phyloP scores from a whole-genome alignment of 257 asterid species.

The Oldenlandia corymbosa region DNA sequence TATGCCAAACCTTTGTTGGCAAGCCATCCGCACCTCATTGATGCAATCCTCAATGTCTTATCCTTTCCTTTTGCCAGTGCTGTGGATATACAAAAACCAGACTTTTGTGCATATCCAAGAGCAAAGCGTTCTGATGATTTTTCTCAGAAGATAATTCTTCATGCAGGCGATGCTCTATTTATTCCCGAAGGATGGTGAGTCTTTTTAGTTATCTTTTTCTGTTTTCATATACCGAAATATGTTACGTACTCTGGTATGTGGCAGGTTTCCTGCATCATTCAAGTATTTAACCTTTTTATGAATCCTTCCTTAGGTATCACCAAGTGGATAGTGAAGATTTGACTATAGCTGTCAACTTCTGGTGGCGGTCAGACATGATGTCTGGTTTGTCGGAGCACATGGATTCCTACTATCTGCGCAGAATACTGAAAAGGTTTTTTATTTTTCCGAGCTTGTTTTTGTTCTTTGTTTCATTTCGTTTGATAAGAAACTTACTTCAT shows the following conservation, averaged over 20 bases:
- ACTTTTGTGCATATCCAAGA: constrained; percentile 59
- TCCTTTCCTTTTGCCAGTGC: constrained; percentile 47
- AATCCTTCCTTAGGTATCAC: constrained; percentile 67
- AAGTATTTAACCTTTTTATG: not conserved
- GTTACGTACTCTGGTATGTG: too few species aligned
- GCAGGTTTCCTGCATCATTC: not conserved
- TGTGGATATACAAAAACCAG: constrained; percentile 50
- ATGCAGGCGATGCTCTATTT: constrained; percentile 88
- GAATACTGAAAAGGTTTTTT: constrained; percentile 69
- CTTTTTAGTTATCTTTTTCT: constrained; percentile 6
- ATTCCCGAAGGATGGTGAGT: constrained; percentile 97
- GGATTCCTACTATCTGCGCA: constrained; percentile 91
- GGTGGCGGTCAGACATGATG: constrained; percentile 86
- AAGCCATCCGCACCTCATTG: not conserved
- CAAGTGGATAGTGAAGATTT: constrained; percentile 90
- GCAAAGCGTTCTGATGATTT: constrained; percentile 45
- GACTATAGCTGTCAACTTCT: constrained; percentile 86
- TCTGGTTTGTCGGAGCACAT: constrained; percentile 76
- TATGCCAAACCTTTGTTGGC: not conserved
- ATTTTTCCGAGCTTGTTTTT: constrained; percentile 4
- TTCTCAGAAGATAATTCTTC: constrained; percentile 79
- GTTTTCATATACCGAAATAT: not conserved
- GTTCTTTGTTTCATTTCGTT: constrained; percentile 2
- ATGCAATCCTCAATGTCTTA: constrained; percentile 8
- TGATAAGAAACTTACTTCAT: constrained; percentile 12